These are phyloP conservation scores for Talaromyces amestolkiae DNA, from an alignment of 2,329 filamentous ascomycete genomes.

Conservation along the genomic window DNA sequence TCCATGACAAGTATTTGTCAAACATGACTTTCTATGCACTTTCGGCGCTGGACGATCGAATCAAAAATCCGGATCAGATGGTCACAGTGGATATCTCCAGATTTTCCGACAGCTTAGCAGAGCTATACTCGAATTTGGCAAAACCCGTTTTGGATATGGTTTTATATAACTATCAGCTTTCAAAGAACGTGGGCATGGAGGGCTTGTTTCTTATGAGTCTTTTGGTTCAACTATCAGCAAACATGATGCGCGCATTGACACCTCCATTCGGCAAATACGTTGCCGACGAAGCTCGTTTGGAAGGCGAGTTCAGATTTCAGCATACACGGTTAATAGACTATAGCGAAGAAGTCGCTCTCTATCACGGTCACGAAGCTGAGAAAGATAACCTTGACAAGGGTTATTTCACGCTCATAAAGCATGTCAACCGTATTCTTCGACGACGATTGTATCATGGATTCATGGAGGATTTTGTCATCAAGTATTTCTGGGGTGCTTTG, in stretches of 20 bases:
- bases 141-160: slow-evolving; percentile 94
- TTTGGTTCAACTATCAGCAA: slow-evolving; percentile 87
- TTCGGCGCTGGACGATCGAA: slow-evolving; percentile 89
- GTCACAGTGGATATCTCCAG: slow-evolving; percentile 95
- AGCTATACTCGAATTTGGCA: slow-evolving; percentile 92
- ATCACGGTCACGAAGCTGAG: slow-evolving; percentile 86
- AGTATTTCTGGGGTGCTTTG: slow-evolving; percentile 97
- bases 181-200: slow-evolving; percentile 91
- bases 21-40: slow-evolving; percentile 98
- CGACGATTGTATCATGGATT: slow-evolving; percentile 94
- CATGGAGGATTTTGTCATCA: slow-evolving; percentile 99
- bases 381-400: slow-evolving; percentile 97
- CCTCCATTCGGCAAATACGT: slow-evolving; percentile 98
- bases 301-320: slow-evolving; percentile 94
- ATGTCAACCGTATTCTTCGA: slow-evolving; percentile 92
- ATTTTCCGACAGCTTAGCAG: slow-evolving; percentile 91
- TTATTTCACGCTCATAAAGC: slow-evolving; percentile 98
- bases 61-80: slow-evolving; percentile 97
- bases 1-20: slow-evolving; percentile 94
- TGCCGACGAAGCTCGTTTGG: slow-evolving; percentile 87
- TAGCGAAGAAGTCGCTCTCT: slow-evolving; percentile 90
- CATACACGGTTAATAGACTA: slow-evolving; percentile 95
- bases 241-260: slow-evolving; percentile 88
- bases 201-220: slow-evolving; percentile 93
- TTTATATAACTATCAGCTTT: slow-evolving; percentile 93